Evolutionary conservation across 2,329 filamentous ascomycete species (phyloP).

Genomic region (Tolypocladium tropicale): DNA sequence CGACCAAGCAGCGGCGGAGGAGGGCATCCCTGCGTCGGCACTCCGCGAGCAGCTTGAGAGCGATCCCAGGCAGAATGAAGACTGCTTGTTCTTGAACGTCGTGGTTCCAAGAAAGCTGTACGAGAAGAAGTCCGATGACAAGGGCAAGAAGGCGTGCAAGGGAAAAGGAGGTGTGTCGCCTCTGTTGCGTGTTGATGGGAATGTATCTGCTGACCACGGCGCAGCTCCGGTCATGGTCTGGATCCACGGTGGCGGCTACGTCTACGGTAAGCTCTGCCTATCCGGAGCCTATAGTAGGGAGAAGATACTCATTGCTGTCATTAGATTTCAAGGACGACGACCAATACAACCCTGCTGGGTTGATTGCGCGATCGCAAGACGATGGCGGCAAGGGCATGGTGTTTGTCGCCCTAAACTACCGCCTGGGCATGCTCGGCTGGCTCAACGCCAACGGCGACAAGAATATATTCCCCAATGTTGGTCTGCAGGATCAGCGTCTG

Average conservation of each 20-base stretch:
- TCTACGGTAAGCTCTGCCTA: slow-evolving; percentile 1
- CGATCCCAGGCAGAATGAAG: slow-evolving; percentile 17
- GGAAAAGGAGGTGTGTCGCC: background rate
- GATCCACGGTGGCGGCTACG: slow-evolving; percentile 36
- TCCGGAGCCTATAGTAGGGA: background rate
- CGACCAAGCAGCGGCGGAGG: background rate
- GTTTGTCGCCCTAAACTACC: slow-evolving; percentile 29
- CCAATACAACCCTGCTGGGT: slow-evolving; percentile 23
- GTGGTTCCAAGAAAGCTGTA: slow-evolving; percentile 28
- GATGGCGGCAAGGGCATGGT: slow-evolving; percentile 25
- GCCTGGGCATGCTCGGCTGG: slow-evolving; percentile 33
- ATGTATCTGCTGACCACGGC: background rate
- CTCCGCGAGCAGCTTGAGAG: background rate
- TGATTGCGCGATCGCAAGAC: slow-evolving; percentile 18
- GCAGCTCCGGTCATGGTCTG: slow-evolving; percentile 32
- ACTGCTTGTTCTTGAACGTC: slow-evolving; percentile 36
- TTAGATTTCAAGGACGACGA: slow-evolving; percentile 18
- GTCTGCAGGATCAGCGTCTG: slow-evolving; percentile 36
- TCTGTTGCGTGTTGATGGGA: background rate
- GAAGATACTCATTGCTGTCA: background rate
- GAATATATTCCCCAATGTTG: slow-evolving; percentile 30
- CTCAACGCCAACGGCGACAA: slow-evolving; percentile 30
- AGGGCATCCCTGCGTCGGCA: background rate
- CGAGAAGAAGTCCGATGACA: slow-evolving; percentile 3
- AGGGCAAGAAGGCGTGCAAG: background rate